phyloP scores from a whole-genome alignment of 805 yeast species.

The Barnettozyma wickerhamii region DNA sequence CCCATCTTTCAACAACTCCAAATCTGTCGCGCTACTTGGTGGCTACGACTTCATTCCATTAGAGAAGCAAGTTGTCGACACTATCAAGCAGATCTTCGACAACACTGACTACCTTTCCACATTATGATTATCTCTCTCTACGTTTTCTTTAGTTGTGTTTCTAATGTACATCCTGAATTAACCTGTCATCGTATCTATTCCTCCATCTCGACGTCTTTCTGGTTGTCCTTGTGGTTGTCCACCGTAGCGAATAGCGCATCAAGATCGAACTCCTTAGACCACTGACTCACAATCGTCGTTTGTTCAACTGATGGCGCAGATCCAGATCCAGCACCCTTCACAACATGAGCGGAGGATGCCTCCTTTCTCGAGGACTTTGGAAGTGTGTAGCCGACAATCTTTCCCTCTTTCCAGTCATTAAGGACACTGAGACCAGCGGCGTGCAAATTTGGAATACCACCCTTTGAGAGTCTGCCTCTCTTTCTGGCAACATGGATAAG shows the following conservation, averaged over 20 bases:
- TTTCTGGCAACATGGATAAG: conserved; percentile 90
- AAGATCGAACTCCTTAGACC: conserved; percentile 94
- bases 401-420: conserved; percentile 97
- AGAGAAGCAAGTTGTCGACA: conserved; percentile 37
- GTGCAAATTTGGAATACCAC: conserved; percentile 87
- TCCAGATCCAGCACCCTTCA: conserved; percentile 26
- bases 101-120: background rate
- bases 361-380: conserved; percentile 59
- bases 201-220: conserved; percentile 22
- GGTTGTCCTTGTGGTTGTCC: conserved; percentile 30
- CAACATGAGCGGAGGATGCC: conserved; percentile 27
- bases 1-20: conserved; percentile 8
- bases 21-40: conserved; percentile 28
- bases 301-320: conserved; percentile 37
- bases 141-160: background rate
- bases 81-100: conserved; percentile 30
- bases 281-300: conserved; percentile 76
- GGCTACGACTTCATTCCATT: conserved; percentile 33
- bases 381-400: conserved; percentile 84
- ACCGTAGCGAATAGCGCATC: conserved; percentile 64
- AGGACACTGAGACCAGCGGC: conserved; percentile 80
- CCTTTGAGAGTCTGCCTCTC: conserved; percentile 87
- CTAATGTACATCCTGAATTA: background rate
- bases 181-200: conserved; percentile 5
- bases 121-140: background rate